Percentiles rank a stretch among this genome's conserved stretches.
Evolutionary conservation across 345 rosid species (phyloP).

Genomic region (Eucalyptus shirleyi): DNA sequence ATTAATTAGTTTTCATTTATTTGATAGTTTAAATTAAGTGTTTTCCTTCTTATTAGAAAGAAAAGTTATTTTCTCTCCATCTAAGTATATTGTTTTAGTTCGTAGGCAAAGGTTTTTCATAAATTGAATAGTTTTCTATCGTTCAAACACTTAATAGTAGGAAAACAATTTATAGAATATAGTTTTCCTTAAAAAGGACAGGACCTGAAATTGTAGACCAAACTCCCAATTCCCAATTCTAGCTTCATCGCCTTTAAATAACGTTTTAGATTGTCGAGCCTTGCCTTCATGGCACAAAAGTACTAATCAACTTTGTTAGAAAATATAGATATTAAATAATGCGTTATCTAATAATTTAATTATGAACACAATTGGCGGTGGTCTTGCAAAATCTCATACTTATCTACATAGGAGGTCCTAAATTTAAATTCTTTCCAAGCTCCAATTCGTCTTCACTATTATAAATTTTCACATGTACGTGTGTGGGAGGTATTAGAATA

Average conservation of each 20-base stretch:
- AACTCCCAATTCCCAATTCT: not conserved
- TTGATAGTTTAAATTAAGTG: not conserved
- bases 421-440: too few species aligned
- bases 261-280: not conserved
- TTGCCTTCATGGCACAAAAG: not conserved
- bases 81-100: not conserved
- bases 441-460: not conserved
- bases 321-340: not conserved
- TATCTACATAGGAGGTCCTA: too few species aligned
- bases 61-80: too few species aligned
- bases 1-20: too few species aligned
- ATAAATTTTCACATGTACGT: rapidly evolving
- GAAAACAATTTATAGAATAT: not conserved
- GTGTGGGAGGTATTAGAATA: not conserved
- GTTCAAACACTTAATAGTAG: not conserved
- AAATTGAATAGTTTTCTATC: not conserved
- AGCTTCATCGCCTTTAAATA: not conserved
- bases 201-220: not conserved
- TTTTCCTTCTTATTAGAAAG: not conserved
- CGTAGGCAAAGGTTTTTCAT: not conserved
- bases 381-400: not conserved
- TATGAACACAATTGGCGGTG: not conserved
- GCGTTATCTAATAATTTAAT: not conserved
- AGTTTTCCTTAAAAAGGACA: not conserved
- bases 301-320: too few species aligned